phyloP scores from a whole-genome alignment of 148 eudicot species.

The Vaccinium myrtillus region DNA sequence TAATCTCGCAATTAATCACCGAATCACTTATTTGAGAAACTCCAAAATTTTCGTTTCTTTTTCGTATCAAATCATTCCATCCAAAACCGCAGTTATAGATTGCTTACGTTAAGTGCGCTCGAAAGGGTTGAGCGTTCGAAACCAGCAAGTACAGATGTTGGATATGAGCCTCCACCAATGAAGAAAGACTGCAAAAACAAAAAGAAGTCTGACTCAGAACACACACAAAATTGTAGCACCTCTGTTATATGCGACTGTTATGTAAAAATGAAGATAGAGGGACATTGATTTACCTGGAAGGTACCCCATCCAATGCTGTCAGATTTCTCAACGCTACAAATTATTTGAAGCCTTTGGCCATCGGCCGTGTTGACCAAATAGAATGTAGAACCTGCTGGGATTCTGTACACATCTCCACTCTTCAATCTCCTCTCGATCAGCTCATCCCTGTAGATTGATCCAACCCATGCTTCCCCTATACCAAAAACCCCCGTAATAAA shows the following conservation, averaged over 20 bases:
- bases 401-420: constrained; percentile 73
- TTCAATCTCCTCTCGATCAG: constrained; percentile 50
- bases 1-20: too few relatives aligned
- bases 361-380: constrained; percentile 64
- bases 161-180: constrained; percentile 73
- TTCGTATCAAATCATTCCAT: too few relatives aligned
- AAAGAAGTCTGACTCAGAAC: too few relatives aligned
- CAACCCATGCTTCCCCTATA: constrained; percentile 77
- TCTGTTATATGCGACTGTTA: background rate
- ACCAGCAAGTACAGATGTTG: constrained; percentile 68
- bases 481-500: background rate
- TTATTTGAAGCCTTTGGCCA: constrained; percentile 56
- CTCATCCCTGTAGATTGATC: constrained; percentile 62
- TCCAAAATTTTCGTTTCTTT: too few relatives aligned
- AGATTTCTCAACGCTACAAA: constrained; percentile 68
- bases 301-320: constrained; percentile 46
- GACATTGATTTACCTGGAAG: constrained; percentile 24
- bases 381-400: constrained; percentile 75
- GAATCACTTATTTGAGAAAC: too few relatives aligned
- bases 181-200: constrained; percentile 65
- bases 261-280: too few relatives aligned
- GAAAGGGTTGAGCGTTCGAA: constrained; percentile 63
- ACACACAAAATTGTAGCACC: too few relatives aligned
- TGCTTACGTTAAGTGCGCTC: constrained; percentile 70
- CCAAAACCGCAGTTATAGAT: background rate